Base-by-base conservation (phyloP, 257 asterid species). In the Eustoma russellianum region DNA sequence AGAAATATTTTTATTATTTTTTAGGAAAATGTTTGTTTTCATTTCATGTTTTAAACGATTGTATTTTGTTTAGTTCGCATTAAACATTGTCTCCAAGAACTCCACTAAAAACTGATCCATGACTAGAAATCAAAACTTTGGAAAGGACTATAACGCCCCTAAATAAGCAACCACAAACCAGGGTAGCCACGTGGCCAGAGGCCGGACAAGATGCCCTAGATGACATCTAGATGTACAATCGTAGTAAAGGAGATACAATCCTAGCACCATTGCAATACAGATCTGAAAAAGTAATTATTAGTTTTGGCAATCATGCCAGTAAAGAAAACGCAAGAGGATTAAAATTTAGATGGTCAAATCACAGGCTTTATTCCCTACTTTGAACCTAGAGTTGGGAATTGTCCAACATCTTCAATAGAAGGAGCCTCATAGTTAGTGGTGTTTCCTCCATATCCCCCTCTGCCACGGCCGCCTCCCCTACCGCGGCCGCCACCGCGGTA, bases 391-490 rank as follows among this genome's bases (percentile, higher is more conserved):
- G 76, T 30, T 15, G 80, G 80, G 66, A 74, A 55, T 30, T 74
- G 77, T 13, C 60, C 68, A 10, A 56, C 76, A 52, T 74, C 80
- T 57, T 66, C 71, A 35, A 74, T 74, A 5, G 62, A 35, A 2
- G 71, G 80, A 28, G 76, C 77, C 51, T 43, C 68, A 17, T 5
- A 65, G 48, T 33, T 60, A 61, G 52, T 59, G 14, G 12, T 18
- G 62, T 17, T 58, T 46, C 50, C 34, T 13, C 72, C 72, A 41
- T 46, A 53, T 60, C 75, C 83, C 35, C 83, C 81, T 61, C 86
- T 56, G 10, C 85, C 93, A 56, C 81, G 72, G 15, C 79, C 83
- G 17, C 88, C 81, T 1, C 92, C 85, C 60, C 84, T 61, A 13
- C 80, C 81, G 9, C 80, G 76, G 17, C 82, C 80, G 9, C 85